A percentile compares a stretch with the other conserved stretches of the same genome.
Conservation (phyloP, 345 rosid species). For the Geranium rotundifolium region DNA sequence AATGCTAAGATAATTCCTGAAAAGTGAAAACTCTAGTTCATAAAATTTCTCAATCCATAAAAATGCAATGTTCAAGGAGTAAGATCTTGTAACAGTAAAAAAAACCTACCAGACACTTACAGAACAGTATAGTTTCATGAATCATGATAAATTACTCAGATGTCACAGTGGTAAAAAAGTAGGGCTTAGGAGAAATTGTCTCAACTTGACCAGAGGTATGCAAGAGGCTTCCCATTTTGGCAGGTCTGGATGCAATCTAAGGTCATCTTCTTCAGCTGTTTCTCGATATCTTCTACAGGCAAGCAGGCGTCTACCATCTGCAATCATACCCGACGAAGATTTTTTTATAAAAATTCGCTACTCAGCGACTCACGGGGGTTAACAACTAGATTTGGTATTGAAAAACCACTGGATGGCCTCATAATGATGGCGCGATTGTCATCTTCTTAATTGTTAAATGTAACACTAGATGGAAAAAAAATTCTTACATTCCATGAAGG, state of each 20-base stretch:
- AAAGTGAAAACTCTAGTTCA: too few species aligned
- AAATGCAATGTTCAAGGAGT: too few species aligned
- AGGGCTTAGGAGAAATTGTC: too few species aligned
- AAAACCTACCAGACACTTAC: too few species aligned
- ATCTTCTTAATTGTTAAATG: not conserved
- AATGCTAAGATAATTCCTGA: too few species aligned
- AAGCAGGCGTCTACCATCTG: constrained; percentile 56
- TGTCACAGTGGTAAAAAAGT: not conserved
- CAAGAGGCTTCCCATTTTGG: constrained; percentile 41
- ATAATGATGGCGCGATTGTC: not conserved
- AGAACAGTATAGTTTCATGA: too few species aligned
- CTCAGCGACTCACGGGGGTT: not conserved
- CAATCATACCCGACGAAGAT: constrained; percentile 2
- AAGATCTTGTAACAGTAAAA: too few species aligned
- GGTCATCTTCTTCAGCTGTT: constrained; percentile 39
- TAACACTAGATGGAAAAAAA: not conserved
- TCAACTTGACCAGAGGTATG: constrained; percentile 31
- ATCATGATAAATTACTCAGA: not conserved
- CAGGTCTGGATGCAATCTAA: constrained; percentile 35
- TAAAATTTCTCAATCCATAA: too few species aligned
- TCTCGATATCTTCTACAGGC: constrained; percentile 50
- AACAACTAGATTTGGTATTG: too few species aligned
- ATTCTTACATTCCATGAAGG: constrained; percentile 70
- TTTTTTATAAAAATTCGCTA: not conserved
- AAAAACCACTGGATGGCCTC: not conserved